Percentiles rank a stretch among this genome's conserved stretches.
Conservation (phyloP, 495 filamentous ascomycete genomes). For the Neurospora hispaniola region DNA sequence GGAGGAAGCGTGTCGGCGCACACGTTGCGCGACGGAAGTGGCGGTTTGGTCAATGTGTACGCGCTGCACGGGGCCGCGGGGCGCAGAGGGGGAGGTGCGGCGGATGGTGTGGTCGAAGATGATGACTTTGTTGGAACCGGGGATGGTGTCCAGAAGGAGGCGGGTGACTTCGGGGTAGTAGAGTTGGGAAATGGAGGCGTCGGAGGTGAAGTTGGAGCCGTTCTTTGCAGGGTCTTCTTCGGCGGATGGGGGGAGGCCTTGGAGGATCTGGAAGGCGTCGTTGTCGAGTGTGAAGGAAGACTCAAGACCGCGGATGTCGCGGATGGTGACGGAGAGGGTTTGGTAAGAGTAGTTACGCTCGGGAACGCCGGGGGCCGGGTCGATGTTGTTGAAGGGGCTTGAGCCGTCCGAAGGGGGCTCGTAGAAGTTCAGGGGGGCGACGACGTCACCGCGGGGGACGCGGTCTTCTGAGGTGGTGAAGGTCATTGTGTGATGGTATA, state of each 20-base stretch:
- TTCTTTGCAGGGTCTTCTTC: conserved; percentile 19
- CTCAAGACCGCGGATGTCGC: conserved; percentile 38
- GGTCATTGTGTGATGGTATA: background rate
- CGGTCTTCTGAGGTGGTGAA: conserved; percentile 4
- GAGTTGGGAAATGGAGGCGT: conserved; percentile 47
- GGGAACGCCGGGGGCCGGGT: conserved; percentile 46
- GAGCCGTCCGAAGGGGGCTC: conserved; percentile 50
- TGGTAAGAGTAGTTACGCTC: conserved; percentile 52
- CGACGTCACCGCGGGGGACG: conserved; percentile 59
- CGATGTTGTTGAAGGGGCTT: conserved; percentile 60
- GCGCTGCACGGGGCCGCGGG: conserved; percentile 52
- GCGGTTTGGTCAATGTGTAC: conserved; percentile 82
- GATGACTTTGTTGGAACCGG: conserved; percentile 50
- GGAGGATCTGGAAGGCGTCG: conserved; percentile 58
- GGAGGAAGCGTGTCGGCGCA: conserved; percentile 45
- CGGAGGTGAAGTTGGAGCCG: conserved; percentile 45
- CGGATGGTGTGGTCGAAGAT: conserved; percentile 92
- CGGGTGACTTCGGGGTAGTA: conserved; percentile 79
- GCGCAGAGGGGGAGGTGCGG: conserved; percentile 39
- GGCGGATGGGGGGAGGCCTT: conserved; percentile 38
- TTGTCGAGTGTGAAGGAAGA: conserved; percentile 52
- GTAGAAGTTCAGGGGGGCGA: conserved; percentile 59
- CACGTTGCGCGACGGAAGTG: conserved; percentile 50
- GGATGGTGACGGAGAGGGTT: conserved; percentile 39
- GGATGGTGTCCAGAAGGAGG: conserved; percentile 48